Evolutionary conservation across 176 grass and related monocot genomes (phyloP), one percentile per base, ranked within the genome.

Genomic region (Neostapfia colusana): DNA sequence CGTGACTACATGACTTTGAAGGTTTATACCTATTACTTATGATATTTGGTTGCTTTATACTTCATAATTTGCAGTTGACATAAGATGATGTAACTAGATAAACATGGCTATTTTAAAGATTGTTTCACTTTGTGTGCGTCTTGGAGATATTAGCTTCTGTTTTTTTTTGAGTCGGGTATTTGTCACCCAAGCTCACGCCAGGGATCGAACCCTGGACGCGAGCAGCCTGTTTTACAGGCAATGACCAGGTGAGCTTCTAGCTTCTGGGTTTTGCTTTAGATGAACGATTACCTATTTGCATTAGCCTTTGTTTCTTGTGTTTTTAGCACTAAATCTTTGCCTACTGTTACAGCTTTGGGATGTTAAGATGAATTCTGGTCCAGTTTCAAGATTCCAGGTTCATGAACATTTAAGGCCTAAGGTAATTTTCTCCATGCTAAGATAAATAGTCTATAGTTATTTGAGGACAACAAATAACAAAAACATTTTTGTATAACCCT

Each of bases 1-100:
- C 95, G 91, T 61, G 95, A 98, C 75, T 98, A 94, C 77, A 98
- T 98, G 95, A 94, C 87, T 76, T 80, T 98, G 56, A 98, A 98
- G 95, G 95, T 31, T 31, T 97, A 63, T 76, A 35, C 25, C 24
- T 79, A 50, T 76, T 51, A 48, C 23, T 67, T 77, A 16, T 71
- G 28, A 50, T 76, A 44, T 78, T 34, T 21, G 38, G 42, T 26
- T 28, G 18, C 57, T 63, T 31, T 65, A 39, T 57, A 48, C 14
- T 70, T 37, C 75, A 73, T 71, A n/a, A 74, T 84, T 31, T 35
- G 8, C 61, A 31, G 31, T 31, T 31, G 31, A 3, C 10, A 4
- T 3, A 71, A 62, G 31, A 50, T 21, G 21, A 17, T 45, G 54
- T 36, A 80, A 69, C 15, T 54, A 70, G 27, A 50, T 69, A 67